These are phyloP conservation scores for Isoetes taiwanensis DNA, from an alignment of 75 land plant genomes.

Conservation along the genomic window DNA sequence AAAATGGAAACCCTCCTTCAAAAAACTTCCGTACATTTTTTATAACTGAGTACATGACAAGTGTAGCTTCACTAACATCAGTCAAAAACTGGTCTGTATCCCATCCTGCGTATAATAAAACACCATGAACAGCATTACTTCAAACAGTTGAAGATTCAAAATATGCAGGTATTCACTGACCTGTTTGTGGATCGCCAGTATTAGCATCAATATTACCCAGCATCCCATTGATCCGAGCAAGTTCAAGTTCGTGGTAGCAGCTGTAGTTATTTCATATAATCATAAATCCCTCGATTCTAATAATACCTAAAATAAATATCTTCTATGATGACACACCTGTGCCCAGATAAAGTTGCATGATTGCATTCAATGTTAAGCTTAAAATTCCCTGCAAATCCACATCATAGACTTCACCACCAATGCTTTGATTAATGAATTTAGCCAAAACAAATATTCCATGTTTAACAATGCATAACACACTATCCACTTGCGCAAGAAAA, in stretches of 20 bases:
- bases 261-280: slow-evolving; percentile 28
- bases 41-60: slow-evolving; percentile 73
- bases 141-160: background rate
- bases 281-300: background rate
- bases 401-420: background rate
- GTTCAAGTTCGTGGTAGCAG: slow-evolving; percentile 90
- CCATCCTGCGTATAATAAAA: slow-evolving; percentile 52
- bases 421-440: too few relatives aligned
- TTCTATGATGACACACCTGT: slow-evolving; percentile 43
- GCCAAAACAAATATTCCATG: too few relatives aligned
- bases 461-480: too few relatives aligned
- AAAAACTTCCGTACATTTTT: slow-evolving; percentile 89
- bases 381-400: slow-evolving; percentile 44
- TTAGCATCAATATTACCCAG: slow-evolving; percentile 91
- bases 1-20: background rate
- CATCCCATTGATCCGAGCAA: slow-evolving; percentile 82
- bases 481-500: too few relatives aligned
- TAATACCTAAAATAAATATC: background rate
- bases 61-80: slow-evolving; percentile 72
- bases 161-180: slow-evolving; percentile 14
- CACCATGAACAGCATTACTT: background rate
- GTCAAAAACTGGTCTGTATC: slow-evolving; percentile 92
- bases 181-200: slow-evolving; percentile 88
- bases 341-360: slow-evolving; percentile 94
- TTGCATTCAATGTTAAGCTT: slow-evolving; percentile 94